Conservation (phyloP, 129 eudicot species). For the Artemisia tridentata region DNA sequence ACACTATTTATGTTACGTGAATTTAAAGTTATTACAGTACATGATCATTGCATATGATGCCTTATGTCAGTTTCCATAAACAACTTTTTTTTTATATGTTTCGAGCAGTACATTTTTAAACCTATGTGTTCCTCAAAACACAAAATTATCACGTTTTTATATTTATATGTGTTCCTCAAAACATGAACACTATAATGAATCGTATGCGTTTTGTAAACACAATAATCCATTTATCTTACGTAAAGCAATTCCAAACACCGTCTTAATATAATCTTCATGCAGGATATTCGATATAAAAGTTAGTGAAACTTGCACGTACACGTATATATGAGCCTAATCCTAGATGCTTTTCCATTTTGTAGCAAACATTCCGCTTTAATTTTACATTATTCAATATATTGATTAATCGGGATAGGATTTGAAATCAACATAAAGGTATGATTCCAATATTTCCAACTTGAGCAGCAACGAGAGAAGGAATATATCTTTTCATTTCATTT, state of each 20-base stretch:
- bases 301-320: slow-evolving; percentile 21
- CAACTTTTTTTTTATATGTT: background rate
- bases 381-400: background rate
- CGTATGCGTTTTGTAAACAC: too few relatives aligned
- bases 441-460: background rate
- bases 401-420: background rate
- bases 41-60: background rate
- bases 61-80: too few relatives aligned
- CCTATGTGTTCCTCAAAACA: too few relatives aligned
- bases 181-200: too few relatives aligned
- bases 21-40: slow-evolving; percentile 17
- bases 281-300: background rate
- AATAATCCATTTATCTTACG: too few relatives aligned
- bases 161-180: too few relatives aligned
- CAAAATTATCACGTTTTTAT: too few relatives aligned
- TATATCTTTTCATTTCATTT: slow-evolving; percentile 13
- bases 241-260: too few relatives aligned
- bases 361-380: background rate
- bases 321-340: slow-evolving; percentile 7
- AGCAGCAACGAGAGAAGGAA: slow-evolving; percentile 24
- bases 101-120: background rate
- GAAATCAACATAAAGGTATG: slow-evolving; percentile 16
- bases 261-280: slow-evolving; percentile 13
- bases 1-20: slow-evolving; percentile 12
- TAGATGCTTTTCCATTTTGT: background rate